phyloP scores from a whole-genome alignment of 139 green algal genomes.

The Zygnema cylindricum region DNA sequence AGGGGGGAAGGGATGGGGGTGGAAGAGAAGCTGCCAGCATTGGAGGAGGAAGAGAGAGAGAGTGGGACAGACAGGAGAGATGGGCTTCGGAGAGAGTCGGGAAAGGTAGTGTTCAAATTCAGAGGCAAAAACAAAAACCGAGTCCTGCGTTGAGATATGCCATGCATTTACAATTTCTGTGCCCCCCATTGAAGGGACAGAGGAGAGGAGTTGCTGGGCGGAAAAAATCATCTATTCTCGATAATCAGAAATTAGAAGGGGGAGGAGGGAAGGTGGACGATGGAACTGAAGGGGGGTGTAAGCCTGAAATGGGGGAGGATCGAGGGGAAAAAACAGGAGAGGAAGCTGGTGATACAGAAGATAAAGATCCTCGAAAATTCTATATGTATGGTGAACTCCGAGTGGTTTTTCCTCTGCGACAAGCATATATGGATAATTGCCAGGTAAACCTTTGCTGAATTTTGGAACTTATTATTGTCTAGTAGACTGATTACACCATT shows the following conservation, averaged over 20 bases:
- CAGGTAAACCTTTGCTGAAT: constrained; percentile 17
- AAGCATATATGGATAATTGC: background rate
- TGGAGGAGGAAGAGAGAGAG: background rate
- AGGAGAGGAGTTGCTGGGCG: background rate
- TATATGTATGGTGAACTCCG: constrained; percentile 1
- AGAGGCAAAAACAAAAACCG: too few species aligned
- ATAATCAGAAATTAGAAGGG: background rate
- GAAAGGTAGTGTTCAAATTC: background rate
- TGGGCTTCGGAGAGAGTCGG: background rate
- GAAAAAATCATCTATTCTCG: background rate
- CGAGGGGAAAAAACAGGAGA: background rate
- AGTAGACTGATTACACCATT: too few species aligned
- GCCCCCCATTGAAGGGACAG: background rate
- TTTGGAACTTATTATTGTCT: too few species aligned
- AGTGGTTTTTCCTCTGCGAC: constrained; percentile 14
- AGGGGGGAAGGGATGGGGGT: background rate
- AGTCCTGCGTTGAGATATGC: background rate
- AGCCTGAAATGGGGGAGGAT: background rate
- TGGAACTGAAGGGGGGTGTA: background rate
- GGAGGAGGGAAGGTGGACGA: background rate
- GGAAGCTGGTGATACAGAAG: background rate
- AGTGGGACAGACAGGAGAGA: background rate
- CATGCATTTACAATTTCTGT: background rate
- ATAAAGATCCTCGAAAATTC: background rate
- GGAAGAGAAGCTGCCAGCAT: background rate